Conservation (phyloP, 371 early-diverging fungal genomes). For the Mortierella sp. region DNA sequence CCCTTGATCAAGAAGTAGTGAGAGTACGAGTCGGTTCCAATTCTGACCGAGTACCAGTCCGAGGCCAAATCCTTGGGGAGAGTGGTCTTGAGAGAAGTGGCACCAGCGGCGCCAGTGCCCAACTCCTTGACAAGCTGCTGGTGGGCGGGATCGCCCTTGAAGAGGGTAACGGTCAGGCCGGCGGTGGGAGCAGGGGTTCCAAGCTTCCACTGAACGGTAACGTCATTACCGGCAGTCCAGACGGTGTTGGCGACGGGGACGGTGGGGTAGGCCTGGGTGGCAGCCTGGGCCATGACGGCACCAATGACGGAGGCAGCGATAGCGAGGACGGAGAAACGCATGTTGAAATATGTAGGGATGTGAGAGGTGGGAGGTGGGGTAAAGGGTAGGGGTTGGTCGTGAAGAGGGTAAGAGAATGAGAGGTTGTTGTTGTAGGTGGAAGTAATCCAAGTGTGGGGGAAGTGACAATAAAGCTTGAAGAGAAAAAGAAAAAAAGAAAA, state of each 20-base stretch:
- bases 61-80: conserved; percentile 32
- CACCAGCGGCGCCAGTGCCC: conserved; percentile 15
- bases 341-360: conserved; percentile 19
- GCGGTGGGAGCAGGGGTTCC: conserved; percentile 12
- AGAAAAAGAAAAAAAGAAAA: not conserved
- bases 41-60: conserved; percentile 43
- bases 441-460: conserved; percentile 31
- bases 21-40: conserved; percentile 30
- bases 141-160: conserved; percentile 41
- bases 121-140: conserved; percentile 23
- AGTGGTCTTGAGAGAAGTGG: conserved; percentile 20
- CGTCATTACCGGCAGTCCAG: conserved; percentile 47
- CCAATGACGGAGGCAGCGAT: conserved; percentile 34
- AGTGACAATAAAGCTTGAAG: conserved; percentile 7
- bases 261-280: conserved; percentile 41
- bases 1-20: conserved; percentile 37
- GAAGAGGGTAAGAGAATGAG: not conserved
- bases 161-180: conserved; percentile 26
- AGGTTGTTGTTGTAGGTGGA: conserved; percentile 12
- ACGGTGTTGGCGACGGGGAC: conserved; percentile 31
- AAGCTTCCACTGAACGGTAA: conserved; percentile 40
- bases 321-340: conserved; percentile 42
- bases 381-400: not conserved
- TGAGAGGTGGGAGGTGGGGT: not conserved
- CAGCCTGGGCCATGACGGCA: conserved; percentile 35